These are phyloP conservation scores for Xylaria sp. DNA, from an alignment of 495 filamentous ascomycete species.

Conservation along the genomic window DNA sequence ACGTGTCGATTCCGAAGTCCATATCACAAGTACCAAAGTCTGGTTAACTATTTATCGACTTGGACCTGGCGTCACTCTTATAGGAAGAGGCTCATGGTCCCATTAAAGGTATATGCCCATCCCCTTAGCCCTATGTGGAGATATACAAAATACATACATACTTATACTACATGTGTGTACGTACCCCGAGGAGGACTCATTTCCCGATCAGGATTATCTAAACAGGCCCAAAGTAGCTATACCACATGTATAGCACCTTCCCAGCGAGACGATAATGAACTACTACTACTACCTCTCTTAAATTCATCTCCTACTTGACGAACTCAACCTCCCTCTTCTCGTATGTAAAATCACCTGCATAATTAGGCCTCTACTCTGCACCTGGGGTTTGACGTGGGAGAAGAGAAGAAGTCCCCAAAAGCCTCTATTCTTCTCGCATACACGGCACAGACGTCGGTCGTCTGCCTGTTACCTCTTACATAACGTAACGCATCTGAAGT, in stretches of 20 bases:
- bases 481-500: neutral
- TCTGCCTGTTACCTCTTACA: neutral
- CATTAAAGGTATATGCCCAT: neutral
- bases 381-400: neutral
- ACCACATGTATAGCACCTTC: neutral
- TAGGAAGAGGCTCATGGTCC: neutral
- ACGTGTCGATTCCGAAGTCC: neutral
- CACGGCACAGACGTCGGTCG: neutral
- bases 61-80: neutral
- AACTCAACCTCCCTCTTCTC: neutral
- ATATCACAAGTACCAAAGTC: neutral
- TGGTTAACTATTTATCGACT: neutral
- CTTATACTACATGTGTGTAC: neutral
- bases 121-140: neutral
- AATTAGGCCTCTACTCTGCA: neutral
- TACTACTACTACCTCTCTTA: neutral
- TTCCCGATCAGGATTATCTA: conserved; percentile 10
- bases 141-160: neutral
- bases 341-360: neutral
- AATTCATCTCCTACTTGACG: conserved; percentile 7
- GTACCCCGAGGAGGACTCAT: neutral
- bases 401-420: neutral
- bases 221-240: conserved; percentile 4
- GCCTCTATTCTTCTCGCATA: neutral
- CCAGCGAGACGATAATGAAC: neutral